Evolutionary conservation across 192 early-diverging fungal species (phyloP).

Genomic region (Backusella tarrabulga): DNA sequence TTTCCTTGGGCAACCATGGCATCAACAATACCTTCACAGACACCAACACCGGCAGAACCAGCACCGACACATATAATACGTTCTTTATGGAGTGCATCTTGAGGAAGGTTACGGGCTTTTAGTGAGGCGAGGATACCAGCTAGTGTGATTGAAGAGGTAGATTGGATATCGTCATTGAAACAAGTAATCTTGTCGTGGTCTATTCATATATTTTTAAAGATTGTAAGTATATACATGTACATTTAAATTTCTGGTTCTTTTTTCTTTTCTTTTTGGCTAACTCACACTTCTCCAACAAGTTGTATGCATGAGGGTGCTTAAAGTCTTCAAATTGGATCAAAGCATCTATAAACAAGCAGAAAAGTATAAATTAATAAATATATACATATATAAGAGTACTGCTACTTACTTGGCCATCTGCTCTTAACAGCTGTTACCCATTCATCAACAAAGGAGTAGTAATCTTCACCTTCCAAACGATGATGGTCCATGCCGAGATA

Average conservation of each 20-base stretch:
- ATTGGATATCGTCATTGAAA: conserved; percentile 43
- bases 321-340: conserved; percentile 43
- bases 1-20: conserved; percentile 37
- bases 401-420: conserved; percentile 51
- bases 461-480: conserved; percentile 40
- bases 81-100: conserved; percentile 23
- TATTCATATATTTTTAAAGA: not conserved
- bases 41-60: conserved; percentile 40
- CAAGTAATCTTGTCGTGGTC: conserved; percentile 35
- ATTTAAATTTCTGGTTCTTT: not conserved
- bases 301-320: conserved; percentile 41
- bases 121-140: conserved; percentile 37
- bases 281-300: conserved; percentile 39
- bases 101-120: conserved; percentile 25
- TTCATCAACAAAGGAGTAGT: conserved; percentile 52
- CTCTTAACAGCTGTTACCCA: conserved; percentile 52
- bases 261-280: not conserved
- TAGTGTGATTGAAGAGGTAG: conserved; percentile 36
- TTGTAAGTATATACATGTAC: not conserved
- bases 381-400: not conserved
- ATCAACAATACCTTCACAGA: conserved; percentile 39
- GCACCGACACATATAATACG: conserved; percentile 35
- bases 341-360: conserved; percentile 25
- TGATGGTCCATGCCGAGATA: conserved; percentile 40
- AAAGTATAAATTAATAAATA: not conserved